A percentile compares a stretch with the other conserved stretches of the same genome.
phyloP scores from a whole-genome alignment of 2,329 filamentous ascomycete species.

The Cercospora sesami region DNA sequence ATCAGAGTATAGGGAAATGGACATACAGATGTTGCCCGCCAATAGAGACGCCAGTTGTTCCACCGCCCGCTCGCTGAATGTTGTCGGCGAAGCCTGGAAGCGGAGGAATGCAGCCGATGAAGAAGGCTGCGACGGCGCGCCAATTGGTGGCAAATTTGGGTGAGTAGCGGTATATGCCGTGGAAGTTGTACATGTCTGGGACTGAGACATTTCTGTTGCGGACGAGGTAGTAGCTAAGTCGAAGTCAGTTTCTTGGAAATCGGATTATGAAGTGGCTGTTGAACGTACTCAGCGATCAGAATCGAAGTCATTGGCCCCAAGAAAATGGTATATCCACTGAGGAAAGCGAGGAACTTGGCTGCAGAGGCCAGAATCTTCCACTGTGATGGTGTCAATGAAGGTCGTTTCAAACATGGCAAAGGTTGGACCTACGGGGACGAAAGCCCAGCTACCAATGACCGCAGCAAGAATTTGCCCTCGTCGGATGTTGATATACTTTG shows the following conservation, averaged over 20 bases:
- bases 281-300: constrained; percentile 53
- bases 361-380: constrained; percentile 43
- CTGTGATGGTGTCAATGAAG: neutral
- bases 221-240: constrained; percentile 54
- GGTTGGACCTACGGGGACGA: constrained; percentile 32
- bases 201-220: constrained; percentile 52
- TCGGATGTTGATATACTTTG: constrained; percentile 52
- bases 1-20: neutral
- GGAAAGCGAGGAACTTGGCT: constrained; percentile 45
- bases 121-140: constrained; percentile 58
- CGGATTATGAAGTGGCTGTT: neutral
- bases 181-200: constrained; percentile 54
- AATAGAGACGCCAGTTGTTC: constrained; percentile 41
- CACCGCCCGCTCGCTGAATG: constrained; percentile 40
- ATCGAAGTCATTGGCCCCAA: constrained; percentile 63
- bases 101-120: constrained; percentile 57
- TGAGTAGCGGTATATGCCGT: constrained; percentile 54
- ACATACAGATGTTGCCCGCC: constrained; percentile 51
- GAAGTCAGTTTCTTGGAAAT: neutral
- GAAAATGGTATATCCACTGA: constrained; percentile 66
- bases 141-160: constrained; percentile 54
- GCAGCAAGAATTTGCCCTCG: constrained; percentile 41
- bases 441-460: constrained; percentile 42
- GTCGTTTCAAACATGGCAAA: neutral
- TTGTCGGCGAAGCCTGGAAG: constrained; percentile 56